Conservation (phyloP, 163 green algal species). For the Scenedesmus sp. region DNA sequence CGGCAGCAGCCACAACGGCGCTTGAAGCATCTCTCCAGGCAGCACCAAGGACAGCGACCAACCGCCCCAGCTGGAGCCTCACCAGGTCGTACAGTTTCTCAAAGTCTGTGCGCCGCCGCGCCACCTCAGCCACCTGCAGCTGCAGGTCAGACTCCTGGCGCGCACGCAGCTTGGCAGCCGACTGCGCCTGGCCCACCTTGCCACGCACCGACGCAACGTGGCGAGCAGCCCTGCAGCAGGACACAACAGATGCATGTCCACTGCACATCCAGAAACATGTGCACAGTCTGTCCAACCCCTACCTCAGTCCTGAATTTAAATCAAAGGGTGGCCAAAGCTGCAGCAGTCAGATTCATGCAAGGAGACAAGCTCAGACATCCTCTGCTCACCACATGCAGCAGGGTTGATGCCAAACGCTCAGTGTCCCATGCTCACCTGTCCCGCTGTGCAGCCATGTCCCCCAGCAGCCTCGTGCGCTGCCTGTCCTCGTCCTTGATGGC, state of each 20-base stretch:
- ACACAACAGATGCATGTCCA: too few relatives aligned
- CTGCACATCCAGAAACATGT: neutral
- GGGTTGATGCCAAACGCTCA: neutral
- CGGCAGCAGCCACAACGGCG: neutral
- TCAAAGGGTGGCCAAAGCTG: too few relatives aligned
- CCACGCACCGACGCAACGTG: conserved; percentile 60
- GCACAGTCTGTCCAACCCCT: neutral
- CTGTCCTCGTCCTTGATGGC: conserved; percentile 69
- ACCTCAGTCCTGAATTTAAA: too few relatives aligned
- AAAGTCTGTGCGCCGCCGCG: conserved; percentile 76
- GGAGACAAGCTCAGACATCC: neutral
- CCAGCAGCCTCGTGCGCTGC: conserved; percentile 64
- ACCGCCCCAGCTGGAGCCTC: neutral
- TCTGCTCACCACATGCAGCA: neutral
- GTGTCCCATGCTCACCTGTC: conserved; percentile 55
- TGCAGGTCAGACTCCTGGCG: conserved; percentile 47
- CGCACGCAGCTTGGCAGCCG: conserved; percentile 28
- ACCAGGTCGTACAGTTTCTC: conserved; percentile 90
- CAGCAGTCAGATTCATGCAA: too few relatives aligned
- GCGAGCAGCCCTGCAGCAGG: conserved; percentile 22
- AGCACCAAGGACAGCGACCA: neutral
- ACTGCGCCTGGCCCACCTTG: conserved; percentile 52
- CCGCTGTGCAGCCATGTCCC: conserved; percentile 67
- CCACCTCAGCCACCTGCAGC: conserved; percentile 54
- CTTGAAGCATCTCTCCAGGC: neutral